These are phyloP conservation scores for Brettanomyces sp. DNA, from an alignment of 805 yeast species.

Conservation along the genomic window DNA sequence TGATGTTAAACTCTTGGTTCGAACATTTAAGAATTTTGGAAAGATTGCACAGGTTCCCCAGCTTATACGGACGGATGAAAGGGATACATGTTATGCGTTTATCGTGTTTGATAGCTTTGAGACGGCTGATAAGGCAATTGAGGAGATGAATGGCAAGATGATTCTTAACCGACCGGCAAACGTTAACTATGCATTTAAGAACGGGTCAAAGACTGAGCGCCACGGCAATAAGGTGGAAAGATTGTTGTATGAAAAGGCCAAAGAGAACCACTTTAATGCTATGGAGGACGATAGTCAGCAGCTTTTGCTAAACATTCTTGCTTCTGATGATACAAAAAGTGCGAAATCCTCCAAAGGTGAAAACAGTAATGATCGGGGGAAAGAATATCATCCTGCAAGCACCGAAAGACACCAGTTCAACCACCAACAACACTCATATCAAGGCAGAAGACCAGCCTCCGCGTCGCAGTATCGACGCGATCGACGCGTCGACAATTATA, in stretches of 20 bases:
- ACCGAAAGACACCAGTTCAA: no score
- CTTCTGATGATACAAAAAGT: not conserved
- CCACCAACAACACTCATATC: no score
- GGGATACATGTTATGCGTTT: conserved; percentile 54
- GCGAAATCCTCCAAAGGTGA: not conserved
- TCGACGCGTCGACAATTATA: not conserved
- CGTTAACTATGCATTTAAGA: conserved; percentile 67
- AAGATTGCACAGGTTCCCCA: conserved; percentile 38
- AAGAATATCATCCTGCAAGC: no score
- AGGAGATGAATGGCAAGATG: conserved; percentile 55
- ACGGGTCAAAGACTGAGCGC: conserved; percentile 38
- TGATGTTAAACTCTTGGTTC: conserved; percentile 46
- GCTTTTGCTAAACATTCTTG: not conserved
- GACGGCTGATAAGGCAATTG: conserved; percentile 63
- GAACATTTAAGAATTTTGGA: conserved; percentile 66
- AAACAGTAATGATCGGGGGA: not conserved
- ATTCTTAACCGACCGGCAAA: conserved; percentile 57
- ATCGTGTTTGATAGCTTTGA: conserved; percentile 56
- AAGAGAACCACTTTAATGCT: conserved; percentile 12
- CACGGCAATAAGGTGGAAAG: conserved; percentile 83
- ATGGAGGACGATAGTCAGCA: not conserved
- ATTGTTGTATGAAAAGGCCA: conserved; percentile 39
- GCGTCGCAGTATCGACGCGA: not conserved
- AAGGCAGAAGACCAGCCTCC: no score
- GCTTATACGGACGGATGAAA: conserved; percentile 28